These are phyloP conservation scores for Leishmania aethiopica DNA, from an alignment of 208 protist species.

Conservation along the genomic window DNA sequence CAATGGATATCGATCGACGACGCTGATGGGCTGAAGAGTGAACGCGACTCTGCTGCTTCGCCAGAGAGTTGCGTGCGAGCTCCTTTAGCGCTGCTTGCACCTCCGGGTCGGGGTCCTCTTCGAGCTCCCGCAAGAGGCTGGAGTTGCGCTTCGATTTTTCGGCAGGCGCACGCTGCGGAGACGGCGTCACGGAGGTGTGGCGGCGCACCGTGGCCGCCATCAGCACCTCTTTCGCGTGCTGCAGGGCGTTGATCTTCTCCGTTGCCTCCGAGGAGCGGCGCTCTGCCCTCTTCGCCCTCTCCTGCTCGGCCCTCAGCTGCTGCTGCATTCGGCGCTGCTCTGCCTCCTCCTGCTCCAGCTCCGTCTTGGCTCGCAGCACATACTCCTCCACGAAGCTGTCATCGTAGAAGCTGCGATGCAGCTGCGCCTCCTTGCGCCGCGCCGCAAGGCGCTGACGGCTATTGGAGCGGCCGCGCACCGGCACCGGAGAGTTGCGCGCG, in stretches of 20 bases:
- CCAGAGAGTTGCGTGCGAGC: constrained; percentile 31
- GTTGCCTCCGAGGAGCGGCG: constrained; percentile 42
- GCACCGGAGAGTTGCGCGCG: constrained; percentile 29
- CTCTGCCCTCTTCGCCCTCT: constrained; percentile 48
- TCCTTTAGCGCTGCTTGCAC: constrained; percentile 56
- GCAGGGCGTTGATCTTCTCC: constrained; percentile 61
- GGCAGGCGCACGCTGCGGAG: constrained; percentile 26
- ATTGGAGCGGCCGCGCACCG: constrained; percentile 58
- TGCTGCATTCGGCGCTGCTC: constrained; percentile 26
- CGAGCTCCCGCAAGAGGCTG: constrained; percentile 38
- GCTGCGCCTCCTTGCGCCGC: constrained; percentile 73
- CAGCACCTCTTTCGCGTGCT: constrained; percentile 81
- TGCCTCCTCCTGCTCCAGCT: constrained; percentile 46
- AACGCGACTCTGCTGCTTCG: constrained; percentile 28
- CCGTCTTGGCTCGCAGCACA: constrained; percentile 53
- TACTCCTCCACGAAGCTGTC: constrained; percentile 91
- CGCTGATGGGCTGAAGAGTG: constrained; percentile 5
- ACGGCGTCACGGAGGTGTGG: constrained; percentile 48
- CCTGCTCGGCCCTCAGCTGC: constrained; percentile 26
- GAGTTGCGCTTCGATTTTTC: constrained; percentile 32
- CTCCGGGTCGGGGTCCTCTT: constrained; percentile 60
- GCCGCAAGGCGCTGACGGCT: constrained; percentile 81
- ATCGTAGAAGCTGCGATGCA: constrained; percentile 89
- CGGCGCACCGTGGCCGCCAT: constrained; percentile 53
- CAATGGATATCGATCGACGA: constrained; percentile 51